phyloP scores from a whole-genome alignment of 2,329 filamentous ascomycete species.

The Cadophora sp. region DNA sequence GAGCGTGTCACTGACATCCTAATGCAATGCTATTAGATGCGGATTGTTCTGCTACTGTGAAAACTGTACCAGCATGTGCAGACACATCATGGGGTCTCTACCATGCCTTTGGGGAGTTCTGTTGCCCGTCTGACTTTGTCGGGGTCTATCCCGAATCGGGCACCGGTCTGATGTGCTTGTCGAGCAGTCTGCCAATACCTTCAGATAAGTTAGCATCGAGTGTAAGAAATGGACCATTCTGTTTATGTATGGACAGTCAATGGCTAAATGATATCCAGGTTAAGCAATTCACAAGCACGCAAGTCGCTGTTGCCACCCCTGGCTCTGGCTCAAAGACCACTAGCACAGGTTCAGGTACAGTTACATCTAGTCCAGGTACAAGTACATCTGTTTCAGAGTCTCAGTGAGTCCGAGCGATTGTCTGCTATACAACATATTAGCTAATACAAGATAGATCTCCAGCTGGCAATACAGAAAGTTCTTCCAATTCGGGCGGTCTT shows the following conservation, averaged over 20 bases:
- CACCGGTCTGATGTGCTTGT: neutral
- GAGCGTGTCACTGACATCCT: too few relatives aligned
- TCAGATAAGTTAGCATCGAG: neutral
- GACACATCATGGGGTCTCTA: constrained; percentile 10
- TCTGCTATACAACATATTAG: neutral
- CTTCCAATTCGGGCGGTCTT: neutral
- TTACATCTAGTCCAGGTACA: neutral
- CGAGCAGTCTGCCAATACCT: neutral
- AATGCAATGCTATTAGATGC: too few relatives aligned
- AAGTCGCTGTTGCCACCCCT: neutral
- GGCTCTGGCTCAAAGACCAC: neutral
- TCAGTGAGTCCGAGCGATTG: neutral
- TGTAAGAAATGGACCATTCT: neutral
- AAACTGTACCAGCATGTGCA: neutral
- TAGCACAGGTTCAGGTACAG: neutral
- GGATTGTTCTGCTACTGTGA: constrained; percentile 1
- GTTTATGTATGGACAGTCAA: neutral
- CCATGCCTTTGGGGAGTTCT: neutral
- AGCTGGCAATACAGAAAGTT: neutral
- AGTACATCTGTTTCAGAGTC: neutral
- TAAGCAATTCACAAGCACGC: neutral
- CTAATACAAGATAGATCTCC: neutral
- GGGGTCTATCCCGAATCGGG: neutral
- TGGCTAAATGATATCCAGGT: neutral
- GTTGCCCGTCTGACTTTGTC: neutral